Percentiles rank a stretch among this genome's conserved stretches.
These are phyloP conservation scores for Calocera viscosa DNA, from an alignment of 768 basidiomycete genomes.

Conservation along the genomic window DNA sequence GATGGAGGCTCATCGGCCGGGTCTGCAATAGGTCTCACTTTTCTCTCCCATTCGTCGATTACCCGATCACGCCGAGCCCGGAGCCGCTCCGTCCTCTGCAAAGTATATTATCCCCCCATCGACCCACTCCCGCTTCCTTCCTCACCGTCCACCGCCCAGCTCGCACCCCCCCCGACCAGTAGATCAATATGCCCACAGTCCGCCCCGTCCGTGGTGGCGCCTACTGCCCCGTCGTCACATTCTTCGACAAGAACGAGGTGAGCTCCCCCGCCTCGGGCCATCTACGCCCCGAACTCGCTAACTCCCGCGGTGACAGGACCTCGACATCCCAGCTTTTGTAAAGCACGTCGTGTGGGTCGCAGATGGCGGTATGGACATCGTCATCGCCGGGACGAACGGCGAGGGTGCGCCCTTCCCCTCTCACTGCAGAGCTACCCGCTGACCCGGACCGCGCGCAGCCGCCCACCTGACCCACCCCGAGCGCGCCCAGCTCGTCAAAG, in stretches of 20 bases:
- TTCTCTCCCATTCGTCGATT: not conserved
- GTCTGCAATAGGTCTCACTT: not conserved
- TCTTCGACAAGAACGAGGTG: slow-evolving; percentile 77
- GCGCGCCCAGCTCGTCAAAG: slow-evolving; percentile 48
- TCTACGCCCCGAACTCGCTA: not conserved
- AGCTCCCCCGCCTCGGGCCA: slow-evolving; percentile 20
- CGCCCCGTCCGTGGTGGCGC: slow-evolving; percentile 63
- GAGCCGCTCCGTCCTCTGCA: no score
- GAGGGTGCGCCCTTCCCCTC: slow-evolving; percentile 30
- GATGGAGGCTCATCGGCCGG: no score
- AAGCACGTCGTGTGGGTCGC: slow-evolving; percentile 54
- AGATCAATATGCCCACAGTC: slow-evolving; percentile 7
- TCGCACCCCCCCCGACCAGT: no score
- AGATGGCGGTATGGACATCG: slow-evolving; percentile 51
- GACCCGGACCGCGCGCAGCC: slow-evolving; percentile 27
- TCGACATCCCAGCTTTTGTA: slow-evolving; percentile 58
- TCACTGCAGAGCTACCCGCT: not conserved
- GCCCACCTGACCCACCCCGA: slow-evolving; percentile 59
- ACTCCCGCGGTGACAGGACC: not conserved
- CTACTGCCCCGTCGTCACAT: slow-evolving; percentile 76
- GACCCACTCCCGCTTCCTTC: no score
- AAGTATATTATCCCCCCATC: no score
- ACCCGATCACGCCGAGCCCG: no score
- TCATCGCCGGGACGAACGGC: slow-evolving; percentile 74
- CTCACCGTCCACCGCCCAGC: no score